These are phyloP conservation scores for Podospora bellae-mahoneyi DNA, from an alignment of 495 filamentous ascomycete genomes.

Conservation along the genomic window DNA sequence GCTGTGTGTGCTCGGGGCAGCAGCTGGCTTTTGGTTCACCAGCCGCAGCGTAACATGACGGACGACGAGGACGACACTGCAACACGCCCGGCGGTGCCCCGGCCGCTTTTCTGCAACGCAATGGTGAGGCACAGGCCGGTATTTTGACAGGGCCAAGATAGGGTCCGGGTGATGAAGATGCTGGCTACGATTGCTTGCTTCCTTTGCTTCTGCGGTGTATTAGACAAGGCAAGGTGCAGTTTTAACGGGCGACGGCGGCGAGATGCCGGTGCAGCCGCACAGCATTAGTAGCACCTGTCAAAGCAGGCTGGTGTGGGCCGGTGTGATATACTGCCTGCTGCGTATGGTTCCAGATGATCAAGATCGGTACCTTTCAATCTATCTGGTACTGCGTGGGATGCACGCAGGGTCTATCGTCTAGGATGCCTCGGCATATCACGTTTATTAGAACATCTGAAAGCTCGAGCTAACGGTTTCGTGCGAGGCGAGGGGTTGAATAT, in stretches of 20 bases:
- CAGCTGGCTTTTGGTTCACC: not conserved
- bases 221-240: not conserved
- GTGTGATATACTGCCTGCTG: not conserved
- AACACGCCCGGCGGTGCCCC: not conserved
- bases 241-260: not conserved
- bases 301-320: not conserved
- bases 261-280: not conserved
- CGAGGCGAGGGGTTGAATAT: not conserved
- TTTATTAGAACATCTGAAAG: not conserved
- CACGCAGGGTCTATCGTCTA: not conserved
- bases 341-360: not conserved
- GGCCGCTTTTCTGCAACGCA: not conserved
- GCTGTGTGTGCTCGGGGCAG: not conserved
- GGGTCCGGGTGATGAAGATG: not conserved
- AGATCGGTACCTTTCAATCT: not conserved
- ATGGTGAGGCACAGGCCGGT: not conserved
- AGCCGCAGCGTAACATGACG: not conserved
- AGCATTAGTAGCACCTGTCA: not conserved
- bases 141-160: not conserved
- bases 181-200: not conserved
- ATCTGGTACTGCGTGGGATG: not conserved
- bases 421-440: not conserved
- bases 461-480: not conserved
- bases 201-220: not conserved
- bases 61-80: not conserved